Base-by-base conservation (phyloP, 495 filamentous ascomycete genomes). In the Aspergillus bridgeri region DNA sequence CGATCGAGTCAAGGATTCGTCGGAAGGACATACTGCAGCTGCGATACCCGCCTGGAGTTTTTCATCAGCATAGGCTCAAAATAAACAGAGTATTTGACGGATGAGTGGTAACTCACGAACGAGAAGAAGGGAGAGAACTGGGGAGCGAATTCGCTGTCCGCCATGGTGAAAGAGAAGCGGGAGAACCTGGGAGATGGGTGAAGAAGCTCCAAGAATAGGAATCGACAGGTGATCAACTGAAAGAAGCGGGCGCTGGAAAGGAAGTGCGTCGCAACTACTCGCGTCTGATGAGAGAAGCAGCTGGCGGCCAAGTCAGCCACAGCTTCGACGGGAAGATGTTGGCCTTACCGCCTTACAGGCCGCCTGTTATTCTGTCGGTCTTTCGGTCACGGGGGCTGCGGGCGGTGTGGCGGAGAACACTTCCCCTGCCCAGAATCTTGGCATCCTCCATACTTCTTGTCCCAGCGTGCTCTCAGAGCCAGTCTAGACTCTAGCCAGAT, bases 51-150 rank as follows among this genome's bases (percentile, higher is more conserved):
- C 89, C 90, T 96, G 8, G 23, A 17, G 8, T 27, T 13, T 44
- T 5, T 6, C 23, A 43, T 38, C 33, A 38, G 33, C 33, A 38
- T 38, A 11, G 7, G 1, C 22, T 20, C 15, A 29, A 69, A 51
- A 47, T 42, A 42, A 19, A 21, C 33, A 13, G 48, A 51, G 57
- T 65, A 64, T 68, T 79, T 81, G 77, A 65, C 63, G 65, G 75
- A 58, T 58, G 56, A 59, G 47, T 42, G n/a, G n/a, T n/a, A n/a
- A 67, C 86, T 77, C 83, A 97, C 95, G 86, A 98, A 91, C 77
- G 95, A 95, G 68, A 98, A 85, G 82, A 99, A 99, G 48, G 93
- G 92, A 66, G 94, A 94, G 68, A 96, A 97, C 73, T 90, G 89
- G 55, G 95, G 94, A 48, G 88, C 79, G 27, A 88, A 70, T 54